Percentiles rank a stretch among this genome's conserved stretches.
These are phyloP conservation scores for Didymosphaeria variabile DNA, from an alignment of 2,329 filamentous ascomycete species.

Conservation along the genomic window DNA sequence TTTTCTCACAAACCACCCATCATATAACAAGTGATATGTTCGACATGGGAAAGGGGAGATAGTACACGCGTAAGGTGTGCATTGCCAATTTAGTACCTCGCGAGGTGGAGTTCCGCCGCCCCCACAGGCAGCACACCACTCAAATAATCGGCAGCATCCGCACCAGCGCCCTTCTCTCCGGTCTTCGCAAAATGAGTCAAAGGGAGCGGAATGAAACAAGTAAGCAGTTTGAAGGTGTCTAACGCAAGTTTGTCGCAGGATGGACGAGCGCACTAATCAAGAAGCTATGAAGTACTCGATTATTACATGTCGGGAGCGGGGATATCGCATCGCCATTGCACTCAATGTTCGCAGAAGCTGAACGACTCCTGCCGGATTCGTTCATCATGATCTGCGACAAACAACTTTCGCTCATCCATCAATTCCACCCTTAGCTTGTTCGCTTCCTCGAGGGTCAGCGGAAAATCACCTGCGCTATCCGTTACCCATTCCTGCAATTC, in stretches of 20 bases:
- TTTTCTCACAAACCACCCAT: not conserved
- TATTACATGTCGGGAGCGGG: not conserved
- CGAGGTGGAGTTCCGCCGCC: conserved; percentile 3
- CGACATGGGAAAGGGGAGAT: not conserved
- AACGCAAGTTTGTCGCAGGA: too few species aligned
- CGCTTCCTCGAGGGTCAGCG: conserved; percentile 28
- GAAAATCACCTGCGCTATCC: conserved; percentile 21
- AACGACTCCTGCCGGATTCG: conserved; percentile 13
- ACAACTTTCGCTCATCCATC: conserved; percentile 22
- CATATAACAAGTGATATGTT: not conserved
- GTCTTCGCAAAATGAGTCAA: not conserved
- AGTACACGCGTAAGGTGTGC: not conserved
- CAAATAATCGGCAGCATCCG: not conserved
- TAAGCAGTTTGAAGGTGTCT: not conserved
- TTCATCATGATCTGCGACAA: conserved; percentile 16
- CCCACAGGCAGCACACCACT: not conserved
- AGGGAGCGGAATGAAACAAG: not conserved
- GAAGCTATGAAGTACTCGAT: not conserved
- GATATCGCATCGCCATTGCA: not conserved
- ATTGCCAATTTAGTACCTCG: not conserved
- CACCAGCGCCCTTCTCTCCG: not conserved
- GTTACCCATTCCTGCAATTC: conserved; percentile 24
- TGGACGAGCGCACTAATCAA: not conserved
- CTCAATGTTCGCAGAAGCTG: conserved; percentile 28
- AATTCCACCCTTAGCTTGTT: conserved; percentile 25